Percentiles rank a stretch among this genome's conserved stretches.
phyloP scores from a whole-genome alignment of 179 eudicot genomes.

The Heliamphora pulchella region DNA sequence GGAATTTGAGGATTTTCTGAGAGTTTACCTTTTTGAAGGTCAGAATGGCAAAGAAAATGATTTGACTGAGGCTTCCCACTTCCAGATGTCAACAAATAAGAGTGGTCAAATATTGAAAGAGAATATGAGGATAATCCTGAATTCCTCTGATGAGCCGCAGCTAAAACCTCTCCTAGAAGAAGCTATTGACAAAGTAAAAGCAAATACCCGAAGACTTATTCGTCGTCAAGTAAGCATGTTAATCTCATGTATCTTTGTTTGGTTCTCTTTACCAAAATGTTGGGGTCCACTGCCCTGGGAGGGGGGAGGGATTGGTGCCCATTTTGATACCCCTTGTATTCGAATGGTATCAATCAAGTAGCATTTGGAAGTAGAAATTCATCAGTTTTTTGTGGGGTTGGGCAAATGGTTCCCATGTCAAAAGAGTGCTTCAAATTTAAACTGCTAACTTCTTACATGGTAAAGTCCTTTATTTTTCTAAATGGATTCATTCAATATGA shows the following conservation, averaged over 20 bases:
- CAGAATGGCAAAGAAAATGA: conserved; percentile 17
- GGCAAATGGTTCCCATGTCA: neutral
- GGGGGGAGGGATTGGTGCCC: neutral
- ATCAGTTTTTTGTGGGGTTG: neutral
- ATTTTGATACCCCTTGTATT: neutral
- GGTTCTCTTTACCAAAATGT: neutral
- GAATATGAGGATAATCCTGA: conserved; percentile 28
- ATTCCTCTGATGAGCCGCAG: conserved; percentile 30
- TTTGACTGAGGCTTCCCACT: conserved; percentile 14
- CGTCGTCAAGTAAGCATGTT: conserved; percentile 77
- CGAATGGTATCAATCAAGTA: neutral
- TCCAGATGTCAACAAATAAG: conserved; percentile 18
- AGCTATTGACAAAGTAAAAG: conserved; percentile 59
- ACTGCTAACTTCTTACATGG: neutral
- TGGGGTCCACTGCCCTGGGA: too few relatives aligned
- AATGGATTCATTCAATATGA: neutral
- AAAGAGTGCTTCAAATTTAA: neutral
- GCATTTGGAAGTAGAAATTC: neutral
- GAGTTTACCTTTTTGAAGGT: conserved; percentile 27
- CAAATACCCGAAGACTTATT: conserved; percentile 77
- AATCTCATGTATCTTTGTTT: neutral
- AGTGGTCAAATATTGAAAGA: conserved; percentile 22
- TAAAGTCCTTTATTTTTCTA: neutral
- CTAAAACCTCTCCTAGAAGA: conserved; percentile 39
- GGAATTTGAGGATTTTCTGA: conserved; percentile 76